Percentiles rank a stretch among this genome's conserved stretches.
These are phyloP conservation scores for Pelargonium hybrid DNA, from an alignment of 441 rosid species.

Conservation along the genomic window DNA sequence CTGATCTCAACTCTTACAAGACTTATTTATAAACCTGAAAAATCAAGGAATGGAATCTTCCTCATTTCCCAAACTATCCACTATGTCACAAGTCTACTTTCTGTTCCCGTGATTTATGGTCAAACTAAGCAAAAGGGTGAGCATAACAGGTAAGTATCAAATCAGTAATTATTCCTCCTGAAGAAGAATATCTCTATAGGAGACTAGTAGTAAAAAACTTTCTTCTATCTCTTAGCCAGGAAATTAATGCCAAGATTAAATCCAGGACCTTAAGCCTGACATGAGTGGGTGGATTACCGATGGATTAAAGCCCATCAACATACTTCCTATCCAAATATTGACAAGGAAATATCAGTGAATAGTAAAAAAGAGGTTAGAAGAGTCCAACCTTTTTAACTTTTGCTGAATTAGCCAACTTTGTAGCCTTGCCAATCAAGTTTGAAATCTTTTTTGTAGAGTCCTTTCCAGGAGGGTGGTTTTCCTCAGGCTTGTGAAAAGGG, in stretches of 20 bases:
- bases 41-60: not conserved
- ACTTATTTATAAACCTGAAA: not conserved
- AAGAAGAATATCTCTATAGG: not conserved
- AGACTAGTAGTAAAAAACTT: not conserved
- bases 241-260: too few species aligned
- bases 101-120: not conserved
- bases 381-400: constrained; percentile 69
- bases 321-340: not conserved
- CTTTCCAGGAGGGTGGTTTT: constrained; percentile 83
- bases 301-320: not conserved
- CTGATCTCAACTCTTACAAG: too few species aligned
- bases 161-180: not conserved
- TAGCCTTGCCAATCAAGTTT: constrained; percentile 78
- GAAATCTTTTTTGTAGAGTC: constrained; percentile 84
- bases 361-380: not conserved
- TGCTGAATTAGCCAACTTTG: constrained; percentile 72
- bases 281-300: not conserved
- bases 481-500: constrained; percentile 94
- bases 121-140: not conserved
- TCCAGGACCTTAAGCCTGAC: not conserved
- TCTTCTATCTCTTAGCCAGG: too few species aligned
- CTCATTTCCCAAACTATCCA: not conserved
- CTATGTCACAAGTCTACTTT: not conserved
- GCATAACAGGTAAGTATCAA: not conserved
- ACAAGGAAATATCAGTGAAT: not conserved